A percentile compares a stretch with the other conserved stretches of the same genome.
These are phyloP conservation scores for Capsella rubella DNA, from an alignment of 441 rosid genomes.

Conservation along the genomic window DNA sequence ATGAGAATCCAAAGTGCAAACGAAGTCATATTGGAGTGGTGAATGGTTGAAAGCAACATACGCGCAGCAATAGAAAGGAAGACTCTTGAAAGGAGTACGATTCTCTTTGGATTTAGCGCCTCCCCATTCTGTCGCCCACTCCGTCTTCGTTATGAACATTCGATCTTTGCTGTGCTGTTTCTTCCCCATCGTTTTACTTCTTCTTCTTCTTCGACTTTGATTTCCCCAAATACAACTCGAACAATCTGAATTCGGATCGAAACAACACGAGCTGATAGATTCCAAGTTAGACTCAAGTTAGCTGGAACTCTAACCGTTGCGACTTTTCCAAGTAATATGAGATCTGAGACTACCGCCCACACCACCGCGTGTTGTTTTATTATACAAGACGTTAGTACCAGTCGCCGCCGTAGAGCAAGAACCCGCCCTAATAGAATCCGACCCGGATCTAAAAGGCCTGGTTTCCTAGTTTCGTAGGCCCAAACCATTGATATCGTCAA, in stretches of 20 bases:
- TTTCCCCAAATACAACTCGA: background rate
- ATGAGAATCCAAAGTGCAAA: background rate
- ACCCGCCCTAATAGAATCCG: background rate
- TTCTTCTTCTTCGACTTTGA: slow-evolving; percentile 28
- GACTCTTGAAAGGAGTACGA: slow-evolving; percentile 86
- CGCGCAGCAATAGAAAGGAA: slow-evolving; percentile 99
- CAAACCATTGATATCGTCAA: background rate
- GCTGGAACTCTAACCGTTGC: slow-evolving; percentile 13
- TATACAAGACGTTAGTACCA: background rate
- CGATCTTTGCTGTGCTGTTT: slow-evolving; percentile 96
- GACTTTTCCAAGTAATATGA: slow-evolving; percentile 4
- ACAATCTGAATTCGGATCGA: background rate
- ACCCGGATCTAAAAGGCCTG: slow-evolving; percentile 10
- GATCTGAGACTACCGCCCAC: slow-evolving; percentile 35
- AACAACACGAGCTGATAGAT: background rate
- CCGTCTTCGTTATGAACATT: slow-evolving; percentile 92
- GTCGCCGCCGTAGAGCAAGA: slow-evolving; percentile 24
- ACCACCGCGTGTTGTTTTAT: slow-evolving; percentile 36
- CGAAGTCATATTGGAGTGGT: background rate
- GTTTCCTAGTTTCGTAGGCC: background rate
- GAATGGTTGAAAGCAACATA: slow-evolving; percentile 38
- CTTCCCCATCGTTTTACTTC: slow-evolving; percentile 63
- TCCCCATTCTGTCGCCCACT: slow-evolving; percentile 99
- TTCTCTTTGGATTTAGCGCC: slow-evolving; percentile 90
- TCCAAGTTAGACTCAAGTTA: background rate